These are phyloP conservation scores for Hibiscus tridactylites DNA, from an alignment of 345 rosid species.

Conservation along the genomic window DNA sequence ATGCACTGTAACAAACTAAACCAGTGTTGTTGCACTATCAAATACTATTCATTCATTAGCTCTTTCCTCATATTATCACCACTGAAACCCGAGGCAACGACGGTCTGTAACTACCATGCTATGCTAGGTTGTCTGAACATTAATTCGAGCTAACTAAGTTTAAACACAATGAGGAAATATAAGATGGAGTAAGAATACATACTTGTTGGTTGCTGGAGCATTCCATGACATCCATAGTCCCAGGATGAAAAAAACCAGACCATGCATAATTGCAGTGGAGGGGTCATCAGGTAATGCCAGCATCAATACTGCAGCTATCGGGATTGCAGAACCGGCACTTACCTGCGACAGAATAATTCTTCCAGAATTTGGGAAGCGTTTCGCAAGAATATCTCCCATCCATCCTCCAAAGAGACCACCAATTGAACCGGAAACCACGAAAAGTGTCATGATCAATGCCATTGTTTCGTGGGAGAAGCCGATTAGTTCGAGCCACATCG, in stretches of 20 bases:
- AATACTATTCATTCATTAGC: no score
- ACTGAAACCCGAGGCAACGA: no score
- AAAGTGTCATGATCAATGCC: conserved; percentile 37
- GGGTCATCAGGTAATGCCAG: conserved; percentile 53
- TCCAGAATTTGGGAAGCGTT: conserved; percentile 41
- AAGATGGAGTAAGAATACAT: background rate
- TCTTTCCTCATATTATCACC: no score
- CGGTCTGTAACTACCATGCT: no score
- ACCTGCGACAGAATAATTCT: conserved; percentile 51
- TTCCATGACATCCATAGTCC: conserved; percentile 57
- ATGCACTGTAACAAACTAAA: no score
- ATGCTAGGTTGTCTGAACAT: background rate
- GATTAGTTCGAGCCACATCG: conserved; percentile 65
- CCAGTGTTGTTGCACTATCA: no score
- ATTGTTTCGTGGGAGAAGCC: conserved; percentile 55
- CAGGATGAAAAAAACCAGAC: conserved; percentile 43
- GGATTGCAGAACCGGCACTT: conserved; percentile 49
- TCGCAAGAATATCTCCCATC: conserved; percentile 51
- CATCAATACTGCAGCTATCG: conserved; percentile 53
- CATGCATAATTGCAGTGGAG: conserved; percentile 45
- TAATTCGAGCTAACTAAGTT: background rate
- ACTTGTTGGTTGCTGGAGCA: conserved; percentile 64
- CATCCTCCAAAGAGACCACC: conserved; percentile 49
- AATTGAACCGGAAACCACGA: conserved; percentile 27
- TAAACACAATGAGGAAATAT: background rate